phyloP scores from a whole-genome alignment of 176 grass and related monocot species.

The Zoysia japonica region DNA sequence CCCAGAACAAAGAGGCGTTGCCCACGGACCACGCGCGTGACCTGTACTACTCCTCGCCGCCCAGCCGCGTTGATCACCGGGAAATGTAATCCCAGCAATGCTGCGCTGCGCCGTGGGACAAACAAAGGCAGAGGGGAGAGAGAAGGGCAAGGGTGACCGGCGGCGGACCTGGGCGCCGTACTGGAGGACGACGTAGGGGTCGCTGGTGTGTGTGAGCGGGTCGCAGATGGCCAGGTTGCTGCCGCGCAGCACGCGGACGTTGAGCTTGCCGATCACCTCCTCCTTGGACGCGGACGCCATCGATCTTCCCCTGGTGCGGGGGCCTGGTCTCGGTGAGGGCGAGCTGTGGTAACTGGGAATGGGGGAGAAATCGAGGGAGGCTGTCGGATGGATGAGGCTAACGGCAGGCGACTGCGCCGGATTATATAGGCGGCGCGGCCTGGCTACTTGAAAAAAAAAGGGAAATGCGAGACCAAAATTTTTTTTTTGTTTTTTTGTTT shows the following conservation, averaged over 20 bases:
- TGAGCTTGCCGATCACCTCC: slow-evolving; percentile 54
- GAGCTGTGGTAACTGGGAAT: not conserved
- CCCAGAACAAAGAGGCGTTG: not conserved
- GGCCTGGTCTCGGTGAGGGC: too few species aligned
- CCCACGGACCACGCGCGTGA: too few species aligned
- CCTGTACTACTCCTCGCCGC: too few species aligned
- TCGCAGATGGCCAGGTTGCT: slow-evolving; percentile 54
- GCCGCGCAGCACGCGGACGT: slow-evolving; percentile 52
- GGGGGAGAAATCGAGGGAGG: not conserved
- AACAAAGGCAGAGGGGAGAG: too few species aligned
- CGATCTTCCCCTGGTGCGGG: not conserved
- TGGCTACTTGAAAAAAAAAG: too few species aligned
- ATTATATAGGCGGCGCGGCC: slow-evolving; percentile 31
- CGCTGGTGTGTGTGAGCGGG: slow-evolving; percentile 74
- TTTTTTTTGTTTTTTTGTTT: too few species aligned
- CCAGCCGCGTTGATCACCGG: not conserved
- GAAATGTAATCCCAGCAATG: not conserved
- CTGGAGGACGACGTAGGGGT: slow-evolving; percentile 79
- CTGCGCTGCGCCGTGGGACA: not conserved
- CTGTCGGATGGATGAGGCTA: slow-evolving; percentile 24
- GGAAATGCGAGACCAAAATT: too few species aligned
- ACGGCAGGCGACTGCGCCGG: slow-evolving; percentile 19
- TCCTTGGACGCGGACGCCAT: slow-evolving; percentile 36
- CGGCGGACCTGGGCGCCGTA: slow-evolving; percentile 54
- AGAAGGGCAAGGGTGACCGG: too few species aligned